phyloP scores from a whole-genome alignment of 768 basidiomycete species.

The Naganishia antarctica region DNA sequence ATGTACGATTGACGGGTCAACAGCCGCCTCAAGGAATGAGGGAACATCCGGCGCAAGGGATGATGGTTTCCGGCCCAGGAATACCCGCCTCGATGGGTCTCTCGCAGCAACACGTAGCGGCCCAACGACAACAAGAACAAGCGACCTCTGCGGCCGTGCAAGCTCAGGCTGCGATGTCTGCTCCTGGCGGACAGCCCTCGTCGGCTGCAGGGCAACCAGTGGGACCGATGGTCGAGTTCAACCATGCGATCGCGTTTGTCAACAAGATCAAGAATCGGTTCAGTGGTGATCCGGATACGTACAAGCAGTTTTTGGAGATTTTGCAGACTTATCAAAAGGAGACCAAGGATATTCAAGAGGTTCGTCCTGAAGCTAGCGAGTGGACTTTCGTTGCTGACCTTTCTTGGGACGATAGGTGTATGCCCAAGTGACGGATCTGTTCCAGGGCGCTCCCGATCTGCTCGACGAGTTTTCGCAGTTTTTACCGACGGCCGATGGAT shows the following conservation, averaged over 20 bases:
- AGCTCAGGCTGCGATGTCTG: neutral
- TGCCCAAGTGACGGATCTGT: conserved; percentile 49
- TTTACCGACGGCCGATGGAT: conserved; percentile 43
- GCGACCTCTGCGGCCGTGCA: too few species aligned
- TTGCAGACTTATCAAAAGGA: conserved; percentile 56
- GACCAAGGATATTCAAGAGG: conserved; percentile 56
- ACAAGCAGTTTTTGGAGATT: conserved; percentile 54
- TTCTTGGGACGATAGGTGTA: too few species aligned
- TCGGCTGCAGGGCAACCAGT: neutral
- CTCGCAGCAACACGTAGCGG: too few species aligned
- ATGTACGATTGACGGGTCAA: too few species aligned
- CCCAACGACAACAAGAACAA: conserved; percentile 21
- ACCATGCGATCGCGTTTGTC: conserved; percentile 94
- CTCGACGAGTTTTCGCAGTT: conserved; percentile 51
- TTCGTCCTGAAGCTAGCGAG: too few species aligned
- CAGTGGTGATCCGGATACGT: conserved; percentile 76
- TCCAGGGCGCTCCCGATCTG: conserved; percentile 49
- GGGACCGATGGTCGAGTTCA: conserved; percentile 43
- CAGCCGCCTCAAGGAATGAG: conserved; percentile 3
- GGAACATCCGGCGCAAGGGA: too few species aligned
- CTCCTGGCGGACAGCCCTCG: neutral
- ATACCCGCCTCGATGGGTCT: too few species aligned
- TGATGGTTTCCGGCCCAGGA: too few species aligned
- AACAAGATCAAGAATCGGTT: conserved; percentile 97
- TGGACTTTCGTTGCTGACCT: too few species aligned